Evolutionary conservation across 139 green algal species (phyloP).

Genomic region (Tetraselmis striata): DNA sequence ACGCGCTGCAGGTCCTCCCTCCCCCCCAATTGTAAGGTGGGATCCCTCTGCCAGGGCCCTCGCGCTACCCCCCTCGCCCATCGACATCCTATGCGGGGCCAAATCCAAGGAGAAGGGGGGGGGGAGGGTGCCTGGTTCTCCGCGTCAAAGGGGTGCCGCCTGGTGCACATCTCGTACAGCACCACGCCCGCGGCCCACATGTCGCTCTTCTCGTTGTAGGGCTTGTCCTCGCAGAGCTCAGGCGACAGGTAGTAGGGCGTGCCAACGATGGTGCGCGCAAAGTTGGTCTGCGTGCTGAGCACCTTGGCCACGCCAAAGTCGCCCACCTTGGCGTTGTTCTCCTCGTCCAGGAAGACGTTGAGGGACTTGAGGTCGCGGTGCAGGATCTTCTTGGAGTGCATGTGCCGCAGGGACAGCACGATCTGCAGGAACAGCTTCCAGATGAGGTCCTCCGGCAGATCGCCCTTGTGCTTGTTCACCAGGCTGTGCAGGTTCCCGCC

Average conservation of each 20-base stretch:
- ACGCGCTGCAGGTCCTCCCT: no score
- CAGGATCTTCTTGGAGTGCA: conserved; percentile 58
- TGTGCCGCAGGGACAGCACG: conserved; percentile 52
- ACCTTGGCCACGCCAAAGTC: conserved; percentile 62
- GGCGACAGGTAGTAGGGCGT: conserved; percentile 49
- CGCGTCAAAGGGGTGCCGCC: conserved; percentile 58
- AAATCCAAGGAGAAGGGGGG: no score
- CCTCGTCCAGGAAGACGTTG: conserved; percentile 56
- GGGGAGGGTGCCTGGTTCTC: conserved; percentile 66
- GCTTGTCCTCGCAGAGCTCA: conserved; percentile 67
- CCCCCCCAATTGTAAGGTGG: no score
- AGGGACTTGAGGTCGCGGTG: conserved; percentile 65
- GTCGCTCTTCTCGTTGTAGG: conserved; percentile 59
- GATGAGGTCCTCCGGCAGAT: conserved; percentile 48
- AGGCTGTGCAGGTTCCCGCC: conserved; percentile 52
- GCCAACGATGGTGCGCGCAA: conserved; percentile 61
- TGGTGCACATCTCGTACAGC: conserved; percentile 60
- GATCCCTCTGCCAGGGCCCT: no score
- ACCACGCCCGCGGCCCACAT: conserved; percentile 61
- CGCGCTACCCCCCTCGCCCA: no score
- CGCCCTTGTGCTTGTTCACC: conserved; percentile 25
- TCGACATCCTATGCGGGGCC: no score
- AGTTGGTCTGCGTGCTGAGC: conserved; percentile 48
- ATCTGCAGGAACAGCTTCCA: conserved; percentile 63
- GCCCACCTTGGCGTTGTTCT: conserved; percentile 51